Evolutionary conservation across 129 eudicot genomes (phyloP).

Genomic region (Saussurea involucrata): DNA sequence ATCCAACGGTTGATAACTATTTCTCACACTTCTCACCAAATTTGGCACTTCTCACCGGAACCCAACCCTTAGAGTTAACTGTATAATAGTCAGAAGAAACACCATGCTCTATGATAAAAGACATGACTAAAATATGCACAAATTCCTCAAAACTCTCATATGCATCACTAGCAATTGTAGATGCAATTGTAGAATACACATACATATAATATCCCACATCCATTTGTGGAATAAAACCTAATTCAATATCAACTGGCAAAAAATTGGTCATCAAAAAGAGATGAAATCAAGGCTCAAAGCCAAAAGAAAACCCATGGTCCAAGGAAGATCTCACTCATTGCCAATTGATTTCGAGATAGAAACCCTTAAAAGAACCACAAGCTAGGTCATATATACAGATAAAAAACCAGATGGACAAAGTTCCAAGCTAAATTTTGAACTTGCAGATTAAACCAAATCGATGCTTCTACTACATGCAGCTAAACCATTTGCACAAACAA

Average conservation of each 20-base stretch:
- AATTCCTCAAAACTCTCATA: not conserved
- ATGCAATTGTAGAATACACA: not conserved
- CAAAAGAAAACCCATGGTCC: not conserved
- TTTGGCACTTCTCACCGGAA: too few relatives aligned
- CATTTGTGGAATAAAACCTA: not conserved
- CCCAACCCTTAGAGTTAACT: not conserved
- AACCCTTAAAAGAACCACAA: not conserved
- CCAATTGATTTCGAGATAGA: not conserved
- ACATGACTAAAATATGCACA: conserved; percentile 6
- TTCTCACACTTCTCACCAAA: too few relatives aligned
- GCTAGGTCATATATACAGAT: not conserved
- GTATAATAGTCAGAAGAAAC: not conserved
- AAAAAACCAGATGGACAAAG: not conserved
- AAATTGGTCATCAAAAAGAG: not conserved
- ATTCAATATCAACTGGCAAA: not conserved
- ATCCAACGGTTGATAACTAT: too few relatives aligned
- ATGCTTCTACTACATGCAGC: conserved; percentile 1
- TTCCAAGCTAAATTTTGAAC: not conserved
- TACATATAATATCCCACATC: not conserved
- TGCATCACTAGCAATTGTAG: not conserved
- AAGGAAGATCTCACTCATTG: not conserved
- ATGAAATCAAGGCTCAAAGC: not conserved
- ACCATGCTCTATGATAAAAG: not conserved
- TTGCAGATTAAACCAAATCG: not conserved
- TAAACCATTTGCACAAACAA: not conserved